A percentile compares a stretch with the other conserved stretches of the same genome.
phyloP scores from a whole-genome alignment of 2,329 filamentous ascomycete genomes.

The Aspergillus fumigatus region DNA sequence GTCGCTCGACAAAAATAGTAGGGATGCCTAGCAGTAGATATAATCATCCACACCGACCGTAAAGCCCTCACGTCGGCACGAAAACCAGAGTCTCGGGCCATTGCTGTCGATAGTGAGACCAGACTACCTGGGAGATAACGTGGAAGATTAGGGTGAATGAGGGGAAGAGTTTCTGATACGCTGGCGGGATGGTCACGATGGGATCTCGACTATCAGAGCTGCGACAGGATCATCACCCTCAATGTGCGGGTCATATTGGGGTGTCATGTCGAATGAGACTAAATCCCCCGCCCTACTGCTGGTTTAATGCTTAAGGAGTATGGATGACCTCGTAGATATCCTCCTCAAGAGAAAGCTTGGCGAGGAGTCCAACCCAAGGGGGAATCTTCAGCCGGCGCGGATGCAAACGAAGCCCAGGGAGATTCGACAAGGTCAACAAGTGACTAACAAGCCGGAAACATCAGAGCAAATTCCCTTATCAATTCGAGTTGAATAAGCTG shows the following conservation, averaged over 20 bases:
- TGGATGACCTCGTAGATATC: background rate
- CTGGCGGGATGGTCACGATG: background rate
- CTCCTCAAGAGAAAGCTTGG: slow-evolving; percentile 12
- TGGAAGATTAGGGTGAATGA: background rate
- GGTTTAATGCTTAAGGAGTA: background rate
- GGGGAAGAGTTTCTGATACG: background rate
- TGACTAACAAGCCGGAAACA: background rate
- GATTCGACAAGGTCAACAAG: slow-evolving; percentile 3
- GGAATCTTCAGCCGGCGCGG: slow-evolving; percentile 24
- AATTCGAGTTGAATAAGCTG: slow-evolving; percentile 6
- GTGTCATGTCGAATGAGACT: background rate
- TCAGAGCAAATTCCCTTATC: background rate
- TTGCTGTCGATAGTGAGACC: background rate
- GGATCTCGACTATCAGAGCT: background rate
- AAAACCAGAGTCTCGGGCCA: background rate
- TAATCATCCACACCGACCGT: background rate
- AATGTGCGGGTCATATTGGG: background rate
- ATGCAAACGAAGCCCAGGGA: background rate
- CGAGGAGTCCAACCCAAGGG: slow-evolving; percentile 17
- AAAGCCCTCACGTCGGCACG: background rate
- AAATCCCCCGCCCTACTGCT: background rate
- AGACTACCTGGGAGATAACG: background rate
- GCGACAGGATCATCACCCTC: background rate
- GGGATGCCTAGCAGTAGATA: background rate
- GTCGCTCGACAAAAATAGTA: background rate